Percentiles rank a stretch among this genome's conserved stretches.
phyloP scores from a whole-genome alignment of 148 eudicot species.

The Rhododendron mucronatum region DNA sequence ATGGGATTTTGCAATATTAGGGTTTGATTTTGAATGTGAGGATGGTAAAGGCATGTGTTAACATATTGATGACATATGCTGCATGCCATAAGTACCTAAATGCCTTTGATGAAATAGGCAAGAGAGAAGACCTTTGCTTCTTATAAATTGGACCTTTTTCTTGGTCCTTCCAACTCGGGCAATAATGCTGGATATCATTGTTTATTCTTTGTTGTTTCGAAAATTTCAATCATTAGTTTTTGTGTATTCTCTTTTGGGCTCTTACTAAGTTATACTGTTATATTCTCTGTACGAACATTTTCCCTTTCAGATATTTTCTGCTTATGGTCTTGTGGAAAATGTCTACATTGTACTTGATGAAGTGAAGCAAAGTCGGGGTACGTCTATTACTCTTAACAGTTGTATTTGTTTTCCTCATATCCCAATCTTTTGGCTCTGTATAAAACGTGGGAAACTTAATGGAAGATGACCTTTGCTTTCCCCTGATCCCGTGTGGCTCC shows the following conservation, averaged over 20 bases:
- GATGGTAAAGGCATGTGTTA: neutral
- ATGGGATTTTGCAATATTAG: neutral
- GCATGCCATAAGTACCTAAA: neutral
- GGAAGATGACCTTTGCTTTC: neutral
- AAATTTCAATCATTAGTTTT: neutral
- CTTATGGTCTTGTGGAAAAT: slow-evolving; percentile 68
- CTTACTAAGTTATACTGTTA: neutral
- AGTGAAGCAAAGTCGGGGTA: slow-evolving; percentile 66
- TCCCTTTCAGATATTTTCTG: slow-evolving; percentile 61
- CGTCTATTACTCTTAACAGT: slow-evolving; percentile 22
- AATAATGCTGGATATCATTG: neutral
- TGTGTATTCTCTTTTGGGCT: neutral
- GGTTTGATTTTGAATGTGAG: neutral
- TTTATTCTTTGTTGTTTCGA: neutral
- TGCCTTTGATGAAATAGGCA: neutral
- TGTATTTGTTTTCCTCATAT: neutral
- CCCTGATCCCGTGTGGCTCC: neutral
- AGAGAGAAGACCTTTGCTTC: neutral
- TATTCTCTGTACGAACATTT: neutral
- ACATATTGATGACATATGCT: neutral
- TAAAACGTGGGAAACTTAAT: neutral
- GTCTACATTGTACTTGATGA: slow-evolving; percentile 69
- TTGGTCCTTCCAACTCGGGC: neutral
- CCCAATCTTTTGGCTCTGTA: neutral
- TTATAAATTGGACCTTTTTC: neutral